Percentiles rank a stretch among this genome's conserved stretches.
phyloP scores from a whole-genome alignment of 2,329 filamentous ascomycete genomes.

The Eutypa lata region DNA sequence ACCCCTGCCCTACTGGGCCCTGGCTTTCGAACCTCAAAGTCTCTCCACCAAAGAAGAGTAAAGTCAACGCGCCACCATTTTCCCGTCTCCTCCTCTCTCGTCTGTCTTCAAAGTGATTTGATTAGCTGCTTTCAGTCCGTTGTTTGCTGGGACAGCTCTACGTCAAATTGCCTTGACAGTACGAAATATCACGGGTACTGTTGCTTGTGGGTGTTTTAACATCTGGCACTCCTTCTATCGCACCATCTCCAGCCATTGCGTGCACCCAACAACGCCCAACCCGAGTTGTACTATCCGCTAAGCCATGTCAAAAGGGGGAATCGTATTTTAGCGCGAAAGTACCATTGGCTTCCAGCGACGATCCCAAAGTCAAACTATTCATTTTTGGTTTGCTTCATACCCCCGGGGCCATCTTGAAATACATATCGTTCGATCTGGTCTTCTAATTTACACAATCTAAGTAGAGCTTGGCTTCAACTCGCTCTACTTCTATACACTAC shows the following conservation, averaged over 20 bases:
- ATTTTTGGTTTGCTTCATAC: neutral
- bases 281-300: neutral
- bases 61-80: slow-evolving; percentile 7
- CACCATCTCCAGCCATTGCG: neutral
- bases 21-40: neutral
- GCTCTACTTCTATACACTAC: neutral
- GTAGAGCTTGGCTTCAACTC: neutral
- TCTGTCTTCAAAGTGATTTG: neutral
- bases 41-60: slow-evolving; percentile 2
- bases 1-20: neutral
- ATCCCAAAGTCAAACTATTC: neutral
- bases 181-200: neutral
- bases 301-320: neutral
- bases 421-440: neutral
- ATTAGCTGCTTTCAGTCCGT: neutral
- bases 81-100: neutral
- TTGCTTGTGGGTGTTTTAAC: neutral
- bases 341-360: neutral
- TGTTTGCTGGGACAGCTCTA: neutral
- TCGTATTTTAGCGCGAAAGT: neutral
- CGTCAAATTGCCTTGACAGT: neutral
- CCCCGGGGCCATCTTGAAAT: neutral
- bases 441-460: neutral
- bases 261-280: neutral
- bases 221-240: neutral